phyloP scores from a whole-genome alignment of 768 basidiomycete species.

The Trametes elegans region DNA sequence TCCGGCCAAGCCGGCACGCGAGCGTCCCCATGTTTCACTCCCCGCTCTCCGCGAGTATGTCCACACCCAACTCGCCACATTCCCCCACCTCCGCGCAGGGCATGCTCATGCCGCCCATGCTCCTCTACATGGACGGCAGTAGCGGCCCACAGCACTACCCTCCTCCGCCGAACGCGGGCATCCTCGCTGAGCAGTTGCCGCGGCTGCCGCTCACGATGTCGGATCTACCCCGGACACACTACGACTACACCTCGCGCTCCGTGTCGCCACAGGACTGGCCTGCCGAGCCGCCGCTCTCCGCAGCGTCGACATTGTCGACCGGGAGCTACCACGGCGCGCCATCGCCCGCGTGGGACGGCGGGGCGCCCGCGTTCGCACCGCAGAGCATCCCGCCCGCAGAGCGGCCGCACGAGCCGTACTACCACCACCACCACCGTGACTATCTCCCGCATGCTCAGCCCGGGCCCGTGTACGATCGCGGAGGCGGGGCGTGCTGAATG shows the following conservation, averaged over 20 bases:
- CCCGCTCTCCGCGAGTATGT: slow-evolving; percentile 11
- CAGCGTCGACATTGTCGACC: slow-evolving; percentile 5
- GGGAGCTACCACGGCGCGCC: slow-evolving; percentile 1
- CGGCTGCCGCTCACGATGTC: slow-evolving; percentile 11
- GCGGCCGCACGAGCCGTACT: slow-evolving; percentile 7
- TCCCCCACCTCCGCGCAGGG: not conserved
- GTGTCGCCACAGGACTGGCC: slow-evolving; percentile 6
- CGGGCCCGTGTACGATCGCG: not conserved
- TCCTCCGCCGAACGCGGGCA: not conserved
- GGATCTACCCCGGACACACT: slow-evolving; percentile 8
- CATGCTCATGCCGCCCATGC: slow-evolving; percentile 1
- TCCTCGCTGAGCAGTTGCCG: not conserved
- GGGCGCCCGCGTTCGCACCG: not conserved
- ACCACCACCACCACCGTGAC: not conserved
- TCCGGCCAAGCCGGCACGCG: slow-evolving; percentile 4
- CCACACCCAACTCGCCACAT: slow-evolving; percentile 11
- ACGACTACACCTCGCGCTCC: slow-evolving; percentile 11
- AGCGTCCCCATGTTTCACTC: slow-evolving; percentile 15
- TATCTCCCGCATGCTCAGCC: no score
- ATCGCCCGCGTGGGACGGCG: not conserved
- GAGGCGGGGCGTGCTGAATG: not conserved
- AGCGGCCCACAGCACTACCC: not conserved
- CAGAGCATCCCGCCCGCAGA: not conserved
- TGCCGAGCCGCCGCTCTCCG: slow-evolving; percentile 3
- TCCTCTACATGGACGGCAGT: not conserved